Evolutionary conservation across 169 alveolate genomes (phyloP), one percentile per base, ranked within the genome.

Genomic region (Cytauxzoon felis): DNA sequence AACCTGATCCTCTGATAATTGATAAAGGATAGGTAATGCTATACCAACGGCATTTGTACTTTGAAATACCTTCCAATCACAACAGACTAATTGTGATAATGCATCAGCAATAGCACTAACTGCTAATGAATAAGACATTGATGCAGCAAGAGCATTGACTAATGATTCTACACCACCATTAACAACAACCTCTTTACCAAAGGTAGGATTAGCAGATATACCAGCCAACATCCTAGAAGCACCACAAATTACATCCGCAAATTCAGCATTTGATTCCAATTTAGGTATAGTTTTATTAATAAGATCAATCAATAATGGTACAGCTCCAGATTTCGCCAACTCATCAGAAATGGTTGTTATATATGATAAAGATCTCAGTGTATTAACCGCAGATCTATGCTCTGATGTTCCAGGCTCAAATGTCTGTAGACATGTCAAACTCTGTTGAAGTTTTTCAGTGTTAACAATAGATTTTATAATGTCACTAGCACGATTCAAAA

Each of bases 281-380:
- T 89, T 93, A 19, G 82, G 61, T 41, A 87, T 75, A 66, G 92
- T 92, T 53, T 91, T 89, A 61, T 90, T 89, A 41, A 92, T 78
- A 43, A 92, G 81, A 58, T 92, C 94, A 11, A 92, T 81, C 45
- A 92, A 81, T 57, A 92, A 67, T 5, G 93, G 92, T 38, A 91
- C 69, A 47, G 93, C 96, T 26, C 96, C 96, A 23, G 90, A 90
- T 72, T 90, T 68, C 32, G 91, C 96, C 26, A 92, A 86, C 75
- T 91, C 93, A 48, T 89, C 95, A 32, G 96, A 87, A 47, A 89
- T 84, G 2, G 95, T 87, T 4, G 96, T 87, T 26, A 92, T 91
- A 80, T 92, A 92, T 0, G 96, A 92, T 89, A 92, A 90, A 11
- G 94, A 90, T 29, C 94, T 87, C 48, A 92, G 79, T 48, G 92